These are phyloP conservation scores for Aureobasidium sp. DNA, from an alignment of 2,329 filamentous ascomycete species.

Conservation along the genomic window DNA sequence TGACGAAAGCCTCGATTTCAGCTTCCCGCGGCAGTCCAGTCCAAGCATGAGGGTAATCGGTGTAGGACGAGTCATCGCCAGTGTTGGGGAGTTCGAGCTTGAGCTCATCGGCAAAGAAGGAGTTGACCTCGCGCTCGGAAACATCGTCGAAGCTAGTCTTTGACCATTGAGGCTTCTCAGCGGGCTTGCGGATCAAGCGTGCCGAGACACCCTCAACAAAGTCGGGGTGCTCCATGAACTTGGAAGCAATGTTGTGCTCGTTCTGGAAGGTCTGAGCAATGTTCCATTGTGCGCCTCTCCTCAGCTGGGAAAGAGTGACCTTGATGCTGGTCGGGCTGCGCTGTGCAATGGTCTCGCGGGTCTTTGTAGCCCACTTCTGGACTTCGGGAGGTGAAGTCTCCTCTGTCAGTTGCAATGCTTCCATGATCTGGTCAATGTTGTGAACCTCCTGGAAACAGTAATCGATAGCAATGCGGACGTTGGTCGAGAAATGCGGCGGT, in stretches of 20 bases:
- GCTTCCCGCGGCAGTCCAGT: conserved; percentile 67
- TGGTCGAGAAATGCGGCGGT: conserved; percentile 51
- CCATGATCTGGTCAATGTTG: conserved; percentile 61
- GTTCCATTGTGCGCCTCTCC: conserved; percentile 62
- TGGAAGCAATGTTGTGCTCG: conserved; percentile 73
- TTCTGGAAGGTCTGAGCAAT: conserved; percentile 78
- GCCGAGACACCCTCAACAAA: conserved; percentile 88
- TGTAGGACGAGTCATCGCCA: conserved; percentile 45
- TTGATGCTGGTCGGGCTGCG: conserved; percentile 81
- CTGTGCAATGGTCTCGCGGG: conserved; percentile 62
- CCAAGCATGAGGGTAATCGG: conserved; percentile 60
- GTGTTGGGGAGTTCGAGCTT: conserved; percentile 52
- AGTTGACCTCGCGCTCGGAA: conserved; percentile 46
- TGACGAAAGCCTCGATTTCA: conserved; percentile 43
- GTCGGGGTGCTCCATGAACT: conserved; percentile 86
- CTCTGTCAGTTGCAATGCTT: conserved; percentile 47
- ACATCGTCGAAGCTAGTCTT: conserved; percentile 66
- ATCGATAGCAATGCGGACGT: conserved; percentile 73
- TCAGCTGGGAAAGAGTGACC: conserved; percentile 78
- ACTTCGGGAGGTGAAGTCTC: conserved; percentile 38
- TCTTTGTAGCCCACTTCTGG: conserved; percentile 68
- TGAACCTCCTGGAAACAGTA: conserved; percentile 40
- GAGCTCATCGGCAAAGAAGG: conserved; percentile 57
- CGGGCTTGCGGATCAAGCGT: conserved; percentile 62
- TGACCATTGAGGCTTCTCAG: conserved; percentile 62